Evolutionary conservation across 2,329 filamentous ascomycete genomes (phyloP), one percentile per base, ranked within the genome.

Genomic region (Didymella sp.): DNA sequence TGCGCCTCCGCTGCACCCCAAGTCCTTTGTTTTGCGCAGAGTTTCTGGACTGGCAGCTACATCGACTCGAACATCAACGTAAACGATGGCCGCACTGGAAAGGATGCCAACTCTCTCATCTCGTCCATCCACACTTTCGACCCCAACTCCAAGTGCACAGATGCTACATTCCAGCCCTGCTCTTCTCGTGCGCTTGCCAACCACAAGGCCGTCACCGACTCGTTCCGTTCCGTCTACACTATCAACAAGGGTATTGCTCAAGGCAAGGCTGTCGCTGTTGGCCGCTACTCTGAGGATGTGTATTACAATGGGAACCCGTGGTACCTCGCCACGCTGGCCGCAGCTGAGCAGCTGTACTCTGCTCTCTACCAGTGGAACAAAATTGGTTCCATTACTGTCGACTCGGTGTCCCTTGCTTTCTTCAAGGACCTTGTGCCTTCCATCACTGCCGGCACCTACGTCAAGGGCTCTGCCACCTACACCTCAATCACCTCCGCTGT

Each of bases 271-370:
- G 76, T 82, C 25, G 77, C 80, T 2, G 75, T 82, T 11, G 77
- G 77, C 31, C 62, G 77, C 7, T 78, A 79, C 59, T 68, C 74
- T 2, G 77, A 79, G 73, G 90, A 96, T 65, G 76, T 81, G 4
- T 95, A 94, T 76, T 89, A 88, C 74, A 85, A 85, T 58, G 90
- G 90, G 1, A 92, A 95, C 73, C 91, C 91, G 1, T 95, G 91
- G 91, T 83, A 92, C 67, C 81, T 94, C 12, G 84, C 84, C 66
- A 94, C 89, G 1, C 81, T 92, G 27, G 90, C 89, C 1, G 89
- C 89, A 0, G 91, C 90, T 3, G 91, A 95, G 75, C 88, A 90
- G 70, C 83, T 96, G 2, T 94, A 92, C 72, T 87, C 90, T 66
- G 88, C 91, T 1, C 69, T 92, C 1, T 87, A 88, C 62, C 86